These are phyloP conservation scores for Lagenidium sp. DNA, from an alignment of 352 stramenopile genomes.

Conservation along the genomic window DNA sequence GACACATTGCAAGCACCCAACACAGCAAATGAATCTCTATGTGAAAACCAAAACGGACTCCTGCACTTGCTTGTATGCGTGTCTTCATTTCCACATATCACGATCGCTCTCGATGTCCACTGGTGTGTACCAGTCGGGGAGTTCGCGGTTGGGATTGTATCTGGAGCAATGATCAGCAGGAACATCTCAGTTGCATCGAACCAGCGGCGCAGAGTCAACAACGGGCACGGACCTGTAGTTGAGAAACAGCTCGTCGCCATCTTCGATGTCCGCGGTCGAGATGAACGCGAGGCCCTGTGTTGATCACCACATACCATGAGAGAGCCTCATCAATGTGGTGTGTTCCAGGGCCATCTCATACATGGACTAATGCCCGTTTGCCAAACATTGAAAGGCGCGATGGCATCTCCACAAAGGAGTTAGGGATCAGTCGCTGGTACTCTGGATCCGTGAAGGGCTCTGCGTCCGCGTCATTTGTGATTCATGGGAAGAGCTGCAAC, in stretches of 20 bases:
- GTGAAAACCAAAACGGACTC: too few relatives aligned
- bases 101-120: constrained; percentile 73
- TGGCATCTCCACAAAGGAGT: constrained; percentile 71
- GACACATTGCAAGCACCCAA: too few relatives aligned
- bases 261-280: constrained; percentile 62
- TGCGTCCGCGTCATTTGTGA: too few relatives aligned
- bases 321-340: background rate
- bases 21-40: background rate
- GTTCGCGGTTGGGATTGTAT: constrained; percentile 65
- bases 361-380: constrained; percentile 79
- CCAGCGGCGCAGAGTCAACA: too few relatives aligned
- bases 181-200: too few relatives aligned
- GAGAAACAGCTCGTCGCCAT: constrained; percentile 75
- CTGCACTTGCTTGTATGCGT: too few relatives aligned
- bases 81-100: constrained; percentile 71
- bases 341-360: constrained; percentile 12
- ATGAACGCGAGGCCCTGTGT: constrained; percentile 73
- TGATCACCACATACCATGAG: too few relatives aligned
- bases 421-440: constrained; percentile 67
- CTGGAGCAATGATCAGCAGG: too few relatives aligned
- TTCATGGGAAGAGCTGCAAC: too few relatives aligned
- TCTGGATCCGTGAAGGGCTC: constrained; percentile 58
- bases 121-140: constrained; percentile 78
- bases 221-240: constrained; percentile 52
- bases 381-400: constrained; percentile 78